Evolutionary conservation across 768 basidiomycete genomes (phyloP).

Genomic region (Russula sp.): DNA sequence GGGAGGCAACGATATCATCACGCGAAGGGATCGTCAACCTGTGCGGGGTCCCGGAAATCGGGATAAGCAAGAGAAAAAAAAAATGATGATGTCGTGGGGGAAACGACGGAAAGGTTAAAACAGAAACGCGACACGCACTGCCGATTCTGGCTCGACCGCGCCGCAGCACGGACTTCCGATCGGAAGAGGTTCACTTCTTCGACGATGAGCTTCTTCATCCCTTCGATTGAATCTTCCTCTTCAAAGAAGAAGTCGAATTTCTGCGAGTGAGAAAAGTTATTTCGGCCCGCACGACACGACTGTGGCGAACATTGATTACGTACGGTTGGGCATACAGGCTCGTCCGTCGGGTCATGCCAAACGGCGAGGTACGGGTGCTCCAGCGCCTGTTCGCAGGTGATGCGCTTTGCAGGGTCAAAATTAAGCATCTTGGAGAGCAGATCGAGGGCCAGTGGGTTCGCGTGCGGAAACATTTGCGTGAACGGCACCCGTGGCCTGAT

Average conservation of each 20-base stretch:
- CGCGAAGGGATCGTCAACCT: slow-evolving; percentile 76
- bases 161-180: slow-evolving; percentile 70
- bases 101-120: background rate
- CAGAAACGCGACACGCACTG: slow-evolving; percentile 35
- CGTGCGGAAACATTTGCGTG: slow-evolving; percentile 84
- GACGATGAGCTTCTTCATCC: slow-evolving; percentile 94
- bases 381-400: slow-evolving; percentile 92
- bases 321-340: slow-evolving; percentile 77
- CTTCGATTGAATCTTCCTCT: slow-evolving; percentile 92
- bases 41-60: background rate
- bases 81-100: background rate
- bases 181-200: slow-evolving; percentile 89
- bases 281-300: background rate
- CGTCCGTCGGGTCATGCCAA: slow-evolving; percentile 97
- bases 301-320: too few species aligned
- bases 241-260: slow-evolving; percentile 97
- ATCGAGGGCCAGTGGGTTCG: slow-evolving; percentile 91
- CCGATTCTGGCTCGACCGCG: slow-evolving; percentile 70
- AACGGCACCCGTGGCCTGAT: slow-evolving; percentile 95
- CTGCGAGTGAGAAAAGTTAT: slow-evolving; percentile 32
- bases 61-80: background rate
- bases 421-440: slow-evolving; percentile 85
- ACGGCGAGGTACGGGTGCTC: slow-evolving; percentile 92
- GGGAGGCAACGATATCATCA: slow-evolving; percentile 75
- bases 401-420: slow-evolving; percentile 95